These are phyloP conservation scores for Neostapfia colusana DNA, from an alignment of 176 grass and related monocot genomes.

Conservation along the genomic window DNA sequence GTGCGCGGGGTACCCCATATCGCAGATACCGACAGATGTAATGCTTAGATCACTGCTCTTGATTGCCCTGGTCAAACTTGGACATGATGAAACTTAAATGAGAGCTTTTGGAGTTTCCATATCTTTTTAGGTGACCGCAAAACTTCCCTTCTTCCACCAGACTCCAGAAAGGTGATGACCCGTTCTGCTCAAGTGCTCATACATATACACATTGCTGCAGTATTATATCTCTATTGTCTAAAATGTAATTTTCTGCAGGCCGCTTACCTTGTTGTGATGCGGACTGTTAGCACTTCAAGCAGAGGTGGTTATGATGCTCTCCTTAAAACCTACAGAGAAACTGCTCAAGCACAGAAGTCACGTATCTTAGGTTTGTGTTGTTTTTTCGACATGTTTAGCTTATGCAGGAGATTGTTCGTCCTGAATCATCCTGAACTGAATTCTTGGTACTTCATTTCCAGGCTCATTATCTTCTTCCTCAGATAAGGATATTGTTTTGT, in stretches of 20 bases:
- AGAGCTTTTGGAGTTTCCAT: conserved; percentile 62
- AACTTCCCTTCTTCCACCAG: conserved; percentile 57
- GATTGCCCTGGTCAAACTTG: conserved; percentile 69
- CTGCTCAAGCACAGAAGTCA: conserved; percentile 62
- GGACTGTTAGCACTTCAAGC: conserved; percentile 48
- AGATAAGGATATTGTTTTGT: conserved; percentile 72
- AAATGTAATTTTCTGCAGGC: too few relatives aligned
- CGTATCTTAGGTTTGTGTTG: conserved; percentile 58
- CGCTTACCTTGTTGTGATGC: too few relatives aligned
- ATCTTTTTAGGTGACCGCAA: conserved; percentile 64
- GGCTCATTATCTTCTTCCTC: conserved; percentile 55
- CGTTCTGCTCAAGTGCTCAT: conserved; percentile 2
- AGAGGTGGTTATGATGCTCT: conserved; percentile 69
- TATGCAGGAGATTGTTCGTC: background rate
- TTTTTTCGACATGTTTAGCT: background rate
- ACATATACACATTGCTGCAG: too few relatives aligned
- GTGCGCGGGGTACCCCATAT: too few relatives aligned
- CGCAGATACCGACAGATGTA: too few relatives aligned
- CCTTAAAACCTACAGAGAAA: conserved; percentile 74
- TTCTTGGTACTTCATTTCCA: conserved; percentile 38
- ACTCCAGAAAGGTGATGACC: conserved; percentile 68
- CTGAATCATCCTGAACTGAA: conserved; percentile 32
- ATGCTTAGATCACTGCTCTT: conserved; percentile 77
- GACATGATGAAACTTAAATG: conserved; percentile 63
- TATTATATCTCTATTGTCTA: too few relatives aligned